Evolutionary conservation across 176 grass and related monocot species (phyloP), one percentile per base, ranked within the genome.

Genomic region (Musa schizocarpa): DNA sequence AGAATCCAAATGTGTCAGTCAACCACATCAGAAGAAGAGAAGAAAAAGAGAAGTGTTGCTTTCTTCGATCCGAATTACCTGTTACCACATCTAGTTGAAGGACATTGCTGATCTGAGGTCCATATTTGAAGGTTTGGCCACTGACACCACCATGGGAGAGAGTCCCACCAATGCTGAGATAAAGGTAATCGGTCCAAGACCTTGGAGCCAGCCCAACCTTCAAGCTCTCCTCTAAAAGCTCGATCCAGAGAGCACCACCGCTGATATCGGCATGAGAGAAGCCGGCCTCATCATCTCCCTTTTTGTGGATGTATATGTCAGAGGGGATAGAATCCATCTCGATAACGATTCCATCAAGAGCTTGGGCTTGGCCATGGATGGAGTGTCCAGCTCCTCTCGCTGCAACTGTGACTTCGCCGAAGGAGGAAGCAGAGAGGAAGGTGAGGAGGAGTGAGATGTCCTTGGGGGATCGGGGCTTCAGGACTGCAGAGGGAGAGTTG

Each of bases 61-160:
- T 76, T 24, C 58, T 74, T 21, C 48, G 63, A 9, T 29, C 55
- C 50, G 29, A 55, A 43, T 74, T 50, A 96, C 89, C 92, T 78
- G 92, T 92, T 77, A 96, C 87, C 63, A 92, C 89, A 66, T 96
- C 83, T 3, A 96, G 87, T 65, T 92, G 73, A 76, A 92, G 85
- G 54, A 92, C 92, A 84, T 96, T 96, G 79, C 57, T 77, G 82
- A 96, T 96, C 84, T 96, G 92, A 80, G 92, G 87, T 70, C 89
- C 92, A 87, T 92, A 77, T 81, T 96, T 92, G 87, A 96, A 96
- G 65, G 89, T 78, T 86, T 96, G 92, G 54, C 92, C 92, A 68
- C 92, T 92, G 74, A 96, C 89, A 71, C 92, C 92, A 26, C 69
- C 92, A 75, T 96, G 92, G 62, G 92, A 96, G 43, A 96, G 87